Evolutionary conservation across 768 basidiomycete species (phyloP).

Genomic region (Mycena polygramma): DNA sequence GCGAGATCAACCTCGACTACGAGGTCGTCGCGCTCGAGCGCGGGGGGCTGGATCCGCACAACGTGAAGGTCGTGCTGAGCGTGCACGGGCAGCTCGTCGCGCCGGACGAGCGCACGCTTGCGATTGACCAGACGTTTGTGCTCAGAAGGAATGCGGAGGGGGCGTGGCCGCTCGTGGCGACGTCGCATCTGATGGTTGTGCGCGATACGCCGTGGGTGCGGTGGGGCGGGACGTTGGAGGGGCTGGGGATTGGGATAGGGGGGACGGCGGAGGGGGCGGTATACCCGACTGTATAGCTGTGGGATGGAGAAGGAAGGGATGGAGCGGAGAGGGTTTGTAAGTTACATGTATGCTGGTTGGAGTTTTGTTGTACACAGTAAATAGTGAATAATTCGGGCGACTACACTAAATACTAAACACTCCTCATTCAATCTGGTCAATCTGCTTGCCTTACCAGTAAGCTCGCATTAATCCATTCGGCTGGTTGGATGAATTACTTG

Average conservation of each 20-base stretch:
- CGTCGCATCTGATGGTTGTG: conserved; percentile 32
- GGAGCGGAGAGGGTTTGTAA: background rate
- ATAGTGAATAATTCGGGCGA: too few relatives aligned
- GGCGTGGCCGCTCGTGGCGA: conserved; percentile 31
- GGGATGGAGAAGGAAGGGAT: too few relatives aligned
- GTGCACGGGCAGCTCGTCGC: conserved; percentile 29
- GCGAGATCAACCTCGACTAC: conserved; percentile 27
- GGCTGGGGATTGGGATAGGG: background rate
- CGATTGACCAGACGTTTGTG: conserved; percentile 34
- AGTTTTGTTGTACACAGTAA: background rate
- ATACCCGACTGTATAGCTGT: too few relatives aligned
- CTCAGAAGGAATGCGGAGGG: conserved; percentile 7
- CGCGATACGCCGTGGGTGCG: conserved; percentile 34
- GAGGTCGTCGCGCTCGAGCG: conserved; percentile 29
- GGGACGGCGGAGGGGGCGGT: background rate
- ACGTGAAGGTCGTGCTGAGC: conserved; percentile 16
- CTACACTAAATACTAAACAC: too few relatives aligned
- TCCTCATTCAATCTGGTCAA: too few relatives aligned
- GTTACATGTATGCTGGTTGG: background rate
- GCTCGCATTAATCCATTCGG: too few relatives aligned
- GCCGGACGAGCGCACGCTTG: conserved; percentile 22
- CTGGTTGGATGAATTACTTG: too few relatives aligned
- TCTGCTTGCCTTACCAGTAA: too few relatives aligned
- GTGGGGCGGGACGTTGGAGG: conserved; percentile 24
- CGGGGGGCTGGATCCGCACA: background rate